Evolutionary conservation across 495 filamentous ascomycete species (phyloP), one percentile per base, ranked within the genome.

Genomic region (Podospora conica): DNA sequence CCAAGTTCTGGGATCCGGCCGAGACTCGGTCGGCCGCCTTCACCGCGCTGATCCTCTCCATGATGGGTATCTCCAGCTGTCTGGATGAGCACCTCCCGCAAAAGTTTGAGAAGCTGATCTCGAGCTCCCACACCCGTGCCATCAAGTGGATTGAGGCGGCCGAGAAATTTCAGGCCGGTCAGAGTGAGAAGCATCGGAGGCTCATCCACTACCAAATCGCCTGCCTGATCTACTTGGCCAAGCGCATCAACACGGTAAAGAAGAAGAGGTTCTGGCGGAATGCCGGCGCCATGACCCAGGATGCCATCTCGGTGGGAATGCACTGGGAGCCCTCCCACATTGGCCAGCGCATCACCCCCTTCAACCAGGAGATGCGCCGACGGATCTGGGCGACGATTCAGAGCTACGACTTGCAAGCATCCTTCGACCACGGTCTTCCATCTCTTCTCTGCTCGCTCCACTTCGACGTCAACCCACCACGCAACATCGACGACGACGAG

Each of bases 381-480:
- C 76, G 87, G 23, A 82, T 90, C n/a, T 90, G 87, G 87, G 81
- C 79, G 0, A 87, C 85, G 3, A 84, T 89, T 23, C 74, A 86
- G 65, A 84, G 86, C 71, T 80, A 85, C 55, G 84, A 87, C 59
- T 74, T 88, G 10, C 86, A 88, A 66, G 80, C 86, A 2, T 79
- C 84, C 1, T 78, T 88, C 55, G 85, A 86, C 58, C 79, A 84
- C 25, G 86, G 86, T 4, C 79, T 87, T 70, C 84, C 86, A 0
- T 85, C 72, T 9, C 66, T 81, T 15, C 70, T 80, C 18, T 71
- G 72, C 63, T 71, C 76, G 20, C 69, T 80, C 22, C 71, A 79
- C 63, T 77, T 69, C 53, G 75, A 81, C 65, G 70, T 73, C 60
- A 64, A 76, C 20, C 74, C 77, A 12, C 79, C 79, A 5, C 65